These are phyloP conservation scores for Hygrocybe punicea DNA, from an alignment of 768 basidiomycete genomes.

Conservation along the genomic window DNA sequence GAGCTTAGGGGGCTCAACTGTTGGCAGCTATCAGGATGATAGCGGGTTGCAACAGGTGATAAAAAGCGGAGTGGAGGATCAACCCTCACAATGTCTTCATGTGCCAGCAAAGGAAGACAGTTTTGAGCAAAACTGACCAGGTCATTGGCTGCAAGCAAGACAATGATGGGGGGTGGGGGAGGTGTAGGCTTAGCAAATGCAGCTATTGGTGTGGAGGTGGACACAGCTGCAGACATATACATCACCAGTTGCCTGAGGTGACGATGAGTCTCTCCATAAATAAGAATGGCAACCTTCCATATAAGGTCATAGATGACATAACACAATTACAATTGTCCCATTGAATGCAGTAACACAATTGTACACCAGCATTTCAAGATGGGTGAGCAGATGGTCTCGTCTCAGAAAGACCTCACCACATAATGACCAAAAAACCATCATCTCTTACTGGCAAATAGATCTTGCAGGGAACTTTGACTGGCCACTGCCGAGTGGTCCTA, in stretches of 20 bases:
- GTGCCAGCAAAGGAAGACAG: neutral
- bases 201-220: neutral
- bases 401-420: too few species aligned
- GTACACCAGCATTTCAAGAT: too few species aligned
- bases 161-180: neutral
- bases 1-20: too few species aligned
- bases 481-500: neutral
- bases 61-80: too few species aligned
- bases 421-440: neutral
- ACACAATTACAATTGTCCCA: too few species aligned
- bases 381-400: too few species aligned
- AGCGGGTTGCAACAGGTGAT: too few species aligned
- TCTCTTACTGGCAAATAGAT: neutral
- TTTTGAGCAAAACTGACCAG: neutral
- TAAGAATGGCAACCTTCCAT: too few species aligned
- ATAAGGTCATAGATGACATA: too few species aligned
- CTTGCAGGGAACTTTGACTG: neutral
- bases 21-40: too few species aligned
- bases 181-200: neutral
- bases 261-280: too few species aligned
- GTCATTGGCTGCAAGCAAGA: neutral
- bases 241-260: neutral
- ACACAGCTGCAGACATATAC: neutral
- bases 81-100: neutral
- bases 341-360: too few species aligned